These are phyloP conservation scores for Xylaria intraflava DNA, from an alignment of 495 filamentous ascomycete genomes.

Conservation along the genomic window DNA sequence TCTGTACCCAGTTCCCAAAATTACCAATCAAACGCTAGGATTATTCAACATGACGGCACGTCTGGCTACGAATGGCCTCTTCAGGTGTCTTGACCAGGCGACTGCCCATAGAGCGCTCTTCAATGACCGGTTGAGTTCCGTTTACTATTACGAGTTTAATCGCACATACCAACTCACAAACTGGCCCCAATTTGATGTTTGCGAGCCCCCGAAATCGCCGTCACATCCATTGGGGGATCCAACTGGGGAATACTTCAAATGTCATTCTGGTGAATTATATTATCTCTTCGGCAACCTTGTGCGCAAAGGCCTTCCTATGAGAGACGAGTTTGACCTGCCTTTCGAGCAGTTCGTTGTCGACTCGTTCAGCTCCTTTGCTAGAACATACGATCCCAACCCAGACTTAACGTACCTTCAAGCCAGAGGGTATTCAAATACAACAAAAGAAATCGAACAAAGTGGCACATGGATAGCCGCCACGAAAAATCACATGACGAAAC, in stretches of 20 bases:
- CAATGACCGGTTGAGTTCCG: constrained; percentile 25
- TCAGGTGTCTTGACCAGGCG: constrained; percentile 45
- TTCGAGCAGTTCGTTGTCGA: constrained; percentile 34
- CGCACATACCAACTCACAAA: constrained; percentile 44
- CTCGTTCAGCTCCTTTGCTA: constrained; percentile 29
- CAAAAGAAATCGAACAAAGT: constrained; percentile 4
- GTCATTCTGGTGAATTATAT: constrained; percentile 44
- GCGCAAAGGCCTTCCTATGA: constrained; percentile 25
- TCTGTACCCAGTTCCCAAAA: constrained; percentile 31
- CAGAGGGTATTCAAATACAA: constrained; percentile 26
- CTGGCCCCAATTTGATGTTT: constrained; percentile 41
- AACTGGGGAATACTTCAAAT: constrained; percentile 35
- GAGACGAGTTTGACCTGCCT: constrained; percentile 32
- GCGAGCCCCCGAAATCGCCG: constrained; percentile 35
- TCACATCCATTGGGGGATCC: constrained; percentile 39
- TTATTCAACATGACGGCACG: constrained; percentile 40
- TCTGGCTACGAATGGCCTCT: constrained; percentile 43
- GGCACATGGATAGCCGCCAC: constrained; percentile 25
- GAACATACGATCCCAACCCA: constrained; percentile 33
- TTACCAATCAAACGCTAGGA: constrained; percentile 35
- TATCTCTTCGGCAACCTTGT: constrained; percentile 37
- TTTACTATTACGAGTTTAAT: constrained; percentile 46
- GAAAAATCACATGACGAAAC: constrained; percentile 18
- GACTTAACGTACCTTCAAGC: constrained; percentile 24
- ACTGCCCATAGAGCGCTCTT: constrained; percentile 33